Percentiles rank a stretch among this genome's conserved stretches.
Evolutionary conservation across 2,329 filamentous ascomycete genomes (phyloP).

Genomic region (Aphanoascus verrucosus): DNA sequence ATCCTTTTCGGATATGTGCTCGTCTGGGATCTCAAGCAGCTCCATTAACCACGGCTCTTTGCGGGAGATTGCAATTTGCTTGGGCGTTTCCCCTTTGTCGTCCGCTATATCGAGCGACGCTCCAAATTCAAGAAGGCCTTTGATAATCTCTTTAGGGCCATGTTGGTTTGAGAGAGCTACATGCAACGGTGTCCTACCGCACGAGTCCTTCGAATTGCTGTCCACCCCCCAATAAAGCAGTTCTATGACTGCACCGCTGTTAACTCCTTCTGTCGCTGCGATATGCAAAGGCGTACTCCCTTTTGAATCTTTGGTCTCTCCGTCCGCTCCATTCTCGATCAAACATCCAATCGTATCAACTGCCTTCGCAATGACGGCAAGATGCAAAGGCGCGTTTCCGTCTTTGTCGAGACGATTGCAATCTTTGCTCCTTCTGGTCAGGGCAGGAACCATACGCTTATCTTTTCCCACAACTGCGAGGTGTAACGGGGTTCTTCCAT

Average conservation of each 20-base stretch:
- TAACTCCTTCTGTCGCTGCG: neutral
- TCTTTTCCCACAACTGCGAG: neutral
- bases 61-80: neutral
- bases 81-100: neutral
- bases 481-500: neutral
- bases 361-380: neutral
- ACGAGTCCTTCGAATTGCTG: neutral
- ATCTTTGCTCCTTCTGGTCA: neutral
- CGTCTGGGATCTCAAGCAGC: neutral
- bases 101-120: neutral
- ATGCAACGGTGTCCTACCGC: neutral
- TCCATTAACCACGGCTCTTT: neutral
- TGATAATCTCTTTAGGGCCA: neutral
- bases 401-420: neutral
- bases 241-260: too few relatives aligned
- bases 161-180: neutral
- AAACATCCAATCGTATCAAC: neutral
- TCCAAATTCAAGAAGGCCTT: neutral
- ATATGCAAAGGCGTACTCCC: neutral
- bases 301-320: neutral
- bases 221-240: neutral
- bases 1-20: neutral
- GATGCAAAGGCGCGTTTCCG: neutral
- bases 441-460: neutral
- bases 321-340: neutral